Percentiles rank a stretch among this genome's conserved stretches.
These are phyloP conservation scores for Chaetomiaceae sp. DNA, from an alignment of 2,329 filamentous ascomycete species.

Conservation along the genomic window DNA sequence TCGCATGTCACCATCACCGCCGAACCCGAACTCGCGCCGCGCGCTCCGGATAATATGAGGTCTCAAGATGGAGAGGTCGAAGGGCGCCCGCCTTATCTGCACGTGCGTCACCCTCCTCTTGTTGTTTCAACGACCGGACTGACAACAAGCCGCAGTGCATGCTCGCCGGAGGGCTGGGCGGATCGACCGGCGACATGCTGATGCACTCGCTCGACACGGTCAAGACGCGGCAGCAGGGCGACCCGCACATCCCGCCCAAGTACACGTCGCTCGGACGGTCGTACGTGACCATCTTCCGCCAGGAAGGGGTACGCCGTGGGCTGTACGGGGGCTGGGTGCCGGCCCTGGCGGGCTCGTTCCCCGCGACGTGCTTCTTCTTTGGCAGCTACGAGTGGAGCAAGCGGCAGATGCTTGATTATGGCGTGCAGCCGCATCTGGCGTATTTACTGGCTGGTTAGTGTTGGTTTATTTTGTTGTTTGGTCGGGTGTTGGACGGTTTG, in stretches of 20 bases:
- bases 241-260: conserved; percentile 86
- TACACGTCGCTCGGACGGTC: conserved; percentile 88
- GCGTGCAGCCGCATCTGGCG: conserved; percentile 74
- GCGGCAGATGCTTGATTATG: conserved; percentile 77
- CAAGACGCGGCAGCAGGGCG: conserved; percentile 95
- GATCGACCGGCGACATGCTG: conserved; percentile 89
- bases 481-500: not conserved
- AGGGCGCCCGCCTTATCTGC: conserved; percentile 57
- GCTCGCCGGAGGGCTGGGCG: conserved; percentile 90
- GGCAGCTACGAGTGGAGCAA: conserved; percentile 96
- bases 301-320: conserved; percentile 82
- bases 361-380: conserved; percentile 92
- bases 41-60: conserved; percentile 35
- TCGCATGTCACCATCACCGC: conserved; percentile 18
- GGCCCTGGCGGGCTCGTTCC: conserved; percentile 86
- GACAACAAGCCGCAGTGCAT: conserved; percentile 60
- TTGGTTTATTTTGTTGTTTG: not conserved
- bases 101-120: conserved; percentile 45
- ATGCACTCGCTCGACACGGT: conserved; percentile 99
- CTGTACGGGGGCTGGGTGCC: conserved; percentile 92
- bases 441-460: conserved; percentile 76
- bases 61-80: conserved; percentile 46
- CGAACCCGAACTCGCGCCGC: conserved; percentile 16
- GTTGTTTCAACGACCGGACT: conserved; percentile 3
- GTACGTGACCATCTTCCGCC: conserved; percentile 87